Base-by-base conservation (phyloP, 164 flowering plant species). In the Vitis labrusca region DNA sequence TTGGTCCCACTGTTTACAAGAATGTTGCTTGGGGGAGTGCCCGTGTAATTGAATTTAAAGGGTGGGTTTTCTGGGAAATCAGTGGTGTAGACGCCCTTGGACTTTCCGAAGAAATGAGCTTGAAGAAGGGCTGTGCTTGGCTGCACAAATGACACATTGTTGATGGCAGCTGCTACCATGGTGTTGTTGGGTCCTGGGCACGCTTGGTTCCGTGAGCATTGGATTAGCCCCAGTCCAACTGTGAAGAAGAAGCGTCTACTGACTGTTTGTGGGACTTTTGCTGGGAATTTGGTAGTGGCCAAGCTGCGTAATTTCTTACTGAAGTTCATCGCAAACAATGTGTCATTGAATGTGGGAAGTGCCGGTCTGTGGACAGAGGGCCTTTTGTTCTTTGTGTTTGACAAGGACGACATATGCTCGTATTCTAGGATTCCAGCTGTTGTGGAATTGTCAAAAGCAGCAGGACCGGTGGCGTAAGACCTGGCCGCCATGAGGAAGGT, bases 121-220 rank as follows among this genome's bases (percentile, higher is more conserved):
- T 91, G 88, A n/a, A 89, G 81, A 10, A 89, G 71, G 6, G 89
- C 88, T 2, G 78, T 81, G 5, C 72, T 72, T 3, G 96, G 93
- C 3, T 70, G 77, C 19, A 67, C 69, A 50, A 86, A 91, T 0
- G 91, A 87, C 7, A 86, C 72, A 44, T 91, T 89, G 81, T 86
- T 91, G 8, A 91, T 59, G 0, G 87, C 55, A 19, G 44, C 44
- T 5, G 85, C 73, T 37, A 86, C 78, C 69, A 56, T 85, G 2
- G 88, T 76, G 64, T 84, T 85, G 50, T 70, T 74, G 50, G 93
- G 96, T 5, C 95, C 92, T 69, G 83, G 91, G 64, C 97, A 89
- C 83, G 44, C 44, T 47, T 79, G 78, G 73, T 82, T 85, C 9
- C 74, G 15, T 0, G 83, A 71, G 59, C 93, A 89, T 0, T 89